A percentile compares a stretch with the other conserved stretches of the same genome.
Conservation (phyloP, 345 rosid species). For the Nasturtium officinale region DNA sequence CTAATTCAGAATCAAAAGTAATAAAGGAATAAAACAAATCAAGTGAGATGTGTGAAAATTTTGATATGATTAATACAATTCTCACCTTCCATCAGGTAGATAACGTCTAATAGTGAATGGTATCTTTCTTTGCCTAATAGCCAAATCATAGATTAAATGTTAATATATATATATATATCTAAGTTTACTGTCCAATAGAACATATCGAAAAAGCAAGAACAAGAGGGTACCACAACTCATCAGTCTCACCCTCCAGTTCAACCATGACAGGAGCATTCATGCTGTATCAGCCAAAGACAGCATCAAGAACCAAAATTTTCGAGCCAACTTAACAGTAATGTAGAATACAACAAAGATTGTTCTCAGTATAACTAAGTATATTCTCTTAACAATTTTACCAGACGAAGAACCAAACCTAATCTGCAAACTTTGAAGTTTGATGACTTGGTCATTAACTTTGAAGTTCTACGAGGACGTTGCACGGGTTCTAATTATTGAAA, state of each 20-base stretch:
- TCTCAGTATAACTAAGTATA: background rate
- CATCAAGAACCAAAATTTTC: background rate
- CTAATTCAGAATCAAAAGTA: constrained; percentile 38
- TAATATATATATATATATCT: background rate
- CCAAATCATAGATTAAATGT: constrained; percentile 19
- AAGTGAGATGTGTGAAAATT: background rate
- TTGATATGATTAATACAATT: background rate
- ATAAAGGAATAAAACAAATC: background rate
- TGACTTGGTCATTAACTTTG: constrained; percentile 76
- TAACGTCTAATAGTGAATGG: constrained; percentile 84
- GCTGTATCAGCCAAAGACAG: constrained; percentile 45
- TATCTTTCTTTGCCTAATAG: constrained; percentile 65
- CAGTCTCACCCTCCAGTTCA: constrained; percentile 84
- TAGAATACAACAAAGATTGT: background rate
- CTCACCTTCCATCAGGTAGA: constrained; percentile 85
- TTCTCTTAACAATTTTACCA: background rate
- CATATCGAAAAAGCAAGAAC: background rate
- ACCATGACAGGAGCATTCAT: constrained; percentile 96
- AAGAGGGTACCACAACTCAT: constrained; percentile 52
- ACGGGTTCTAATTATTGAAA: constrained; percentile 34
- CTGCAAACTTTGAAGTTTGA: no score
- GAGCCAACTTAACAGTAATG: background rate
- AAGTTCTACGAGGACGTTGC: constrained; percentile 61
- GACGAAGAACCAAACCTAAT: constrained; percentile 53
- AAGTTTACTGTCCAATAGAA: background rate